Evolutionary conservation across 768 basidiomycete species (phyloP).

Genomic region (Suillus decipiens): DNA sequence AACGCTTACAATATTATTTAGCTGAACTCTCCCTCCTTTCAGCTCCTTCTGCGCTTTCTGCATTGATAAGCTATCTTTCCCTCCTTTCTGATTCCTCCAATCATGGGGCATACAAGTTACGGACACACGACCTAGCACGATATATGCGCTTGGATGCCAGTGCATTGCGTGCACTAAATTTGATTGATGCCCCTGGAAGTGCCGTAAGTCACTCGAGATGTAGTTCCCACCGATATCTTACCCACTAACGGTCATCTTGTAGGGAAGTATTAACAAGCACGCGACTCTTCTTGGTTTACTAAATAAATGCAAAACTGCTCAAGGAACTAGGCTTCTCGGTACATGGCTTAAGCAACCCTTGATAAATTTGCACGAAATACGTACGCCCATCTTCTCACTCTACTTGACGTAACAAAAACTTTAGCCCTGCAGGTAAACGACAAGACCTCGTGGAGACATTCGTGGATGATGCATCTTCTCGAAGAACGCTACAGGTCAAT

Average conservation of each 20-base stretch:
- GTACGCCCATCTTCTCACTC: slow-evolving; percentile 40
- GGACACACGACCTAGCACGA: slow-evolving; percentile 87
- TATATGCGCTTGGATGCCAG: slow-evolving; percentile 98
- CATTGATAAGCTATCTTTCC: slow-evolving; percentile 79
- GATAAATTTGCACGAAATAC: slow-evolving; percentile 90
- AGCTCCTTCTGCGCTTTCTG: slow-evolving; percentile 80
- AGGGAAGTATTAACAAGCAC: slow-evolving; percentile 72
- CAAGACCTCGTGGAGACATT: slow-evolving; percentile 89
- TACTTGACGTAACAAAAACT: not conserved
- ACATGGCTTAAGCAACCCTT: slow-evolving; percentile 97
- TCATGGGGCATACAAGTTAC: slow-evolving; percentile 76
- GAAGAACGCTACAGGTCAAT: slow-evolving; percentile 71
- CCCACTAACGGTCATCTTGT: slow-evolving; percentile 10
- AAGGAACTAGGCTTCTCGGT: slow-evolving; percentile 84
- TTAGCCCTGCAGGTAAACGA: slow-evolving; percentile 59
- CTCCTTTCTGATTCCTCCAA: slow-evolving; percentile 79
- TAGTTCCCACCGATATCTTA: not conserved
- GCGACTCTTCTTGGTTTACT: slow-evolving; percentile 87
- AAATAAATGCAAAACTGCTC: slow-evolving; percentile 95
- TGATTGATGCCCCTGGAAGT: slow-evolving; percentile 67
- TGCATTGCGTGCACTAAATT: slow-evolving; percentile 84
- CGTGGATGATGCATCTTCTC: slow-evolving; percentile 71
- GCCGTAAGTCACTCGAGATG: not conserved
- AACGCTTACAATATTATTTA: slow-evolving; percentile 30
- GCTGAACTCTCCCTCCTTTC: slow-evolving; percentile 76